Conservation (phyloP, 441 rosid species). For the Pelargonium myrrhifolium region DNA sequence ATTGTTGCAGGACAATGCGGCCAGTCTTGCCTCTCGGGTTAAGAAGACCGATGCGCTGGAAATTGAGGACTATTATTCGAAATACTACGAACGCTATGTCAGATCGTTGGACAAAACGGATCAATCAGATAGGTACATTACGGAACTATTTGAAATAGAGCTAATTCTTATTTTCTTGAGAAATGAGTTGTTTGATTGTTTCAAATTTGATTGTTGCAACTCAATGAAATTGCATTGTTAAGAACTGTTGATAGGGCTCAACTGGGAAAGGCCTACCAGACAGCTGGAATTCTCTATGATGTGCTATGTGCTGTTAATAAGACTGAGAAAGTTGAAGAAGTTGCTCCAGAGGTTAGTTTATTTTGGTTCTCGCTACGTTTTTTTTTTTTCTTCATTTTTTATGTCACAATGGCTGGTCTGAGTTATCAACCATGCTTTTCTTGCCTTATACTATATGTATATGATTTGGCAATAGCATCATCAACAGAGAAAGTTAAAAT, state of each 20-base stretch:
- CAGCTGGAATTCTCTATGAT: slow-evolving; percentile 96
- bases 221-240: slow-evolving; percentile 13
- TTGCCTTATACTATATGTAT: slow-evolving; percentile 8
- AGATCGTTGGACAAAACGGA: slow-evolving; percentile 87
- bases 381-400: too few relatives aligned
- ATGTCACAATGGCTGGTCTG: slow-evolving; percentile 8
- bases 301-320: slow-evolving; percentile 95
- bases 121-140: slow-evolving; percentile 81
- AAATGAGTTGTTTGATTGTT: slow-evolving; percentile 5
- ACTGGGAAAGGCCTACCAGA: slow-evolving; percentile 96
- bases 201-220: neutral
- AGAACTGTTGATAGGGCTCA: slow-evolving; percentile 61
- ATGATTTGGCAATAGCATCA: slow-evolving; percentile 3
- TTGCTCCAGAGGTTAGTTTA: slow-evolving; percentile 84
- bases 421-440: neutral
- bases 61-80: slow-evolving; percentile 91
- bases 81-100: slow-evolving; percentile 86
- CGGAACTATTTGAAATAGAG: neutral
- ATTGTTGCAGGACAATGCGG: slow-evolving; percentile 66
- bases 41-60: slow-evolving; percentile 95
- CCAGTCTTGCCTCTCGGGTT: slow-evolving; percentile 88
- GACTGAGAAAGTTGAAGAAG: slow-evolving; percentile 93
- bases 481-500: too few relatives aligned
- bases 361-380: slow-evolving; percentile 2
- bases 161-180: neutral